Percentiles rank a stretch among this genome's conserved stretches.
Conservation (phyloP, 352 stramenopile species). For the Pythium guiyangense region DNA sequence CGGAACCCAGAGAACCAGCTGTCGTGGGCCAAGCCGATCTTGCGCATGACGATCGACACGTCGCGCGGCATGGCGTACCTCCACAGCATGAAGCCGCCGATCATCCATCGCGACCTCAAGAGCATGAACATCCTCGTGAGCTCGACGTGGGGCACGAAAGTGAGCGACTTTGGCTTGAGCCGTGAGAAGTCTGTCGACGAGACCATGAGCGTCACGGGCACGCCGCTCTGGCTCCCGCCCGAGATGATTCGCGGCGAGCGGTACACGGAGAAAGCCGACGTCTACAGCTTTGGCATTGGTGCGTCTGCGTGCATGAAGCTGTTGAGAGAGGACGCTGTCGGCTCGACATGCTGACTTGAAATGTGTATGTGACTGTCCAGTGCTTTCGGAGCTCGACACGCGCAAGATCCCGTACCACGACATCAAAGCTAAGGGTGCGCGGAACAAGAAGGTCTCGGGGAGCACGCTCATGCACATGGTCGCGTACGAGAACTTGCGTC, state of each 20-base stretch:
- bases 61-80: conserved; percentile 97
- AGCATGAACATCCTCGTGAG: conserved; percentile 89
- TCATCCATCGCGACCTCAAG: conserved; percentile 99
- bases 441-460: conserved; percentile 83
- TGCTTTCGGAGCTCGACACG: conserved; percentile 80
- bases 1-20: conserved; percentile 78
- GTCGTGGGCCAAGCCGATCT: conserved; percentile 81
- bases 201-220: conserved; percentile 91
- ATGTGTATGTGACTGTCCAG: conserved; percentile 21
- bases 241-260: conserved; percentile 88
- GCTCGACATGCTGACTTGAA: conserved; percentile 5
- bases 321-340: background rate
- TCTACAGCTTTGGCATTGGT: conserved; percentile 88
- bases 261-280: conserved; percentile 86
- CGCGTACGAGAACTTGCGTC: conserved; percentile 83
- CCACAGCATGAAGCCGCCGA: conserved; percentile 95
- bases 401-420: conserved; percentile 87
- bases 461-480: conserved; percentile 89
- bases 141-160: conserved; percentile 89
- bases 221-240: conserved; percentile 77
- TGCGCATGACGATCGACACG: conserved; percentile 88
- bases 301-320: conserved; percentile 3
- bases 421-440: conserved; percentile 76
- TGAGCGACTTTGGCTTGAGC: conserved; percentile 97
- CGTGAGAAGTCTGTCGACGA: conserved; percentile 94